phyloP scores from a whole-genome alignment of 2,329 filamentous ascomycete species.

The Penicillium sp. region DNA sequence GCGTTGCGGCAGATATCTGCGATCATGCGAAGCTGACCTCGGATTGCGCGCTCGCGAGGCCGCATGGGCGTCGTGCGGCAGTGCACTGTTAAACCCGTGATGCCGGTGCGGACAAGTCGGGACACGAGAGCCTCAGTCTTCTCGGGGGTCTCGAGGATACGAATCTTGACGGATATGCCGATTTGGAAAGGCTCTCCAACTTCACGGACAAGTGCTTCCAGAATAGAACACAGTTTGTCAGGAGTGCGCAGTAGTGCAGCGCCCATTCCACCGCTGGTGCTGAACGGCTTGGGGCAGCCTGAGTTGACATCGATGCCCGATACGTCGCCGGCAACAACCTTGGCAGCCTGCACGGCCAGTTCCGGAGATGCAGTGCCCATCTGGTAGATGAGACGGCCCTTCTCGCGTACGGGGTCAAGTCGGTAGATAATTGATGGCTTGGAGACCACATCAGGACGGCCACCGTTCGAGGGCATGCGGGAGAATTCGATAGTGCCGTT shows the following conservation, averaged over 20 bases:
- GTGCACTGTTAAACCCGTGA: slow-evolving; percentile 87
- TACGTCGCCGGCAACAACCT: slow-evolving; percentile 78
- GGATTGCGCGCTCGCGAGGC: slow-evolving; percentile 78
- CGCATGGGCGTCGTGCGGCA: slow-evolving; percentile 96
- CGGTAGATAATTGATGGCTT: slow-evolving; percentile 74
- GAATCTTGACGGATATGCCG: slow-evolving; percentile 95
- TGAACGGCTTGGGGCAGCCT: slow-evolving; percentile 97
- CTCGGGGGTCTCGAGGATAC: slow-evolving; percentile 70
- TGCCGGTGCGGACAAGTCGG: slow-evolving; percentile 76
- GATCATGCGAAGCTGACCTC: slow-evolving; percentile 80
- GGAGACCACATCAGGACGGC: slow-evolving; percentile 30
- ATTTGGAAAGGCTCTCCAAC: slow-evolving; percentile 75
- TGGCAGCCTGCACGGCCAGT: slow-evolving; percentile 76
- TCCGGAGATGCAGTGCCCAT: slow-evolving; percentile 82
- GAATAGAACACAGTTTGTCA: slow-evolving; percentile 74
- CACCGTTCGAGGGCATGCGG: slow-evolving; percentile 65
- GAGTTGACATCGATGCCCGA: slow-evolving; percentile 95
- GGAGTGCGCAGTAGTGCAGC: slow-evolving; percentile 82
- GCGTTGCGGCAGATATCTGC: slow-evolving; percentile 71
- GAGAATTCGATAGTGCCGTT: slow-evolving; percentile 82
- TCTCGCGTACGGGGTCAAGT: slow-evolving; percentile 72
- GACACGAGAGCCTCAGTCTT: slow-evolving; percentile 73
- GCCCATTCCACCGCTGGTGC: slow-evolving; percentile 89
- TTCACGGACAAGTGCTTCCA: slow-evolving; percentile 73
- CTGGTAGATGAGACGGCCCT: slow-evolving; percentile 75